Evolutionary conservation across 768 basidiomycete genomes (phyloP).

Genomic region (Baorangia bicolor): DNA sequence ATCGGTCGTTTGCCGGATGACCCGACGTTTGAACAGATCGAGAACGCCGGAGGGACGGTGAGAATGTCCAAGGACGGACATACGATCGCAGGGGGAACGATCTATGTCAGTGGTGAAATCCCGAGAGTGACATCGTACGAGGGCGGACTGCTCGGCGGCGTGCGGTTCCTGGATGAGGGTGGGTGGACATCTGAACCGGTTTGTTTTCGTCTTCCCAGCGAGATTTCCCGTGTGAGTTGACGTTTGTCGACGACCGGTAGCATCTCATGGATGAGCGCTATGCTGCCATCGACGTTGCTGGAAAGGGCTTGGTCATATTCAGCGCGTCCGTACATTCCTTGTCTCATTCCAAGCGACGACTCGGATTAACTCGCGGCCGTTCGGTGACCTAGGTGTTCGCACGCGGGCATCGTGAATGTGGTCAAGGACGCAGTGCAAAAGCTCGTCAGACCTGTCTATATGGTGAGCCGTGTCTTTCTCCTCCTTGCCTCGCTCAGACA

Average conservation of each 20-base stretch:
- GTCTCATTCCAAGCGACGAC: not conserved
- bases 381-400: conserved; percentile 49
- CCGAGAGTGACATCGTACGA: conserved; percentile 70
- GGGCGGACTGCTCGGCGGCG: conserved; percentile 61
- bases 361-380: not conserved
- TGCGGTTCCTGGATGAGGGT: conserved; percentile 51
- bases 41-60: conserved; percentile 50
- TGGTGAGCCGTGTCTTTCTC: conserved; percentile 43
- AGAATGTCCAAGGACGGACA: conserved; percentile 63
- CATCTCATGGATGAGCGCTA: conserved; percentile 85
- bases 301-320: conserved; percentile 80
- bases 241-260: conserved; percentile 34
- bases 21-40: conserved; percentile 69
- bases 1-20: conserved; percentile 63
- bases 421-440: conserved; percentile 62
- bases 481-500: not conserved
- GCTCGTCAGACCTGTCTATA: conserved; percentile 70
- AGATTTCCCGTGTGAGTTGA: not conserved
- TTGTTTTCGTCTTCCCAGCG: not conserved
- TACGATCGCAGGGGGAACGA: conserved; percentile 55
- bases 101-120: conserved; percentile 83
- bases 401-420: conserved; percentile 87
- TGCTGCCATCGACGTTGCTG: conserved; percentile 70
- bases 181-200: conserved; percentile 60
- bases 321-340: conserved; percentile 61